phyloP scores from a whole-genome alignment of 345 rosid species.

The Eucalyptus tenuipes region DNA sequence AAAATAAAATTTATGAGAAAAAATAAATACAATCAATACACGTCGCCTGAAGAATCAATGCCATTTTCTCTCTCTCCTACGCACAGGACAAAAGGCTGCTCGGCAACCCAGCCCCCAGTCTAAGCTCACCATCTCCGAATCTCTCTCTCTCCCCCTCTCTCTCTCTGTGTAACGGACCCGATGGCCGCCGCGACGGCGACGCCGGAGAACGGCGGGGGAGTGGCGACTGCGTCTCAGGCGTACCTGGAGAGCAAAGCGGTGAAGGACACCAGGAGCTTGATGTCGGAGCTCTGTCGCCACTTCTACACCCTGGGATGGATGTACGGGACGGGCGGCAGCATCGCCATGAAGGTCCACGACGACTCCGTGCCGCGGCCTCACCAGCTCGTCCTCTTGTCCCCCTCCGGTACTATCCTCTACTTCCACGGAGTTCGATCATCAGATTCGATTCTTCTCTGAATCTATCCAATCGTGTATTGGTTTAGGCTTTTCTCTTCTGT shows the following conservation, averaged over 20 bases:
- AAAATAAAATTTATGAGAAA: background rate
- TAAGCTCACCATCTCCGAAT: background rate
- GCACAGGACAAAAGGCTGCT: background rate
- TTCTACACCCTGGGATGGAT: slow-evolving; percentile 95
- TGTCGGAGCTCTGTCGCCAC: slow-evolving; percentile 79
- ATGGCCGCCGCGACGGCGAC: background rate
- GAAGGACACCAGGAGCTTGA: slow-evolving; percentile 47
- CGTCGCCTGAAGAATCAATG: background rate
- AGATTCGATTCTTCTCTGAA: background rate
- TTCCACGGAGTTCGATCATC: background rate
- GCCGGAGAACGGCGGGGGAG: slow-evolving; percentile 13
- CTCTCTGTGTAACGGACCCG: background rate
- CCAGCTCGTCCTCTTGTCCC: slow-evolving; percentile 91
- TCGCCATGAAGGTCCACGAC: slow-evolving; percentile 76
- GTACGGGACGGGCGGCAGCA: slow-evolving; percentile 91
- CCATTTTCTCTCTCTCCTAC: background rate
- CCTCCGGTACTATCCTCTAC: slow-evolving; percentile 53
- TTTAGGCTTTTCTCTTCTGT: background rate
- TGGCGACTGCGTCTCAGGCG: slow-evolving; percentile 40
- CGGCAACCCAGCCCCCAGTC: background rate
- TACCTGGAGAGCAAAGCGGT: slow-evolving; percentile 51
- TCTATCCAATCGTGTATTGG: background rate
- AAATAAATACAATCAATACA: background rate
- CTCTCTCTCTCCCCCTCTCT: background rate
- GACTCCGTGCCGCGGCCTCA: slow-evolving; percentile 51